Percentiles rank a stretch among this genome's conserved stretches.
Evolutionary conservation across 1,139 yeast genomes (phyloP).

Genomic region (Candida sp.): DNA sequence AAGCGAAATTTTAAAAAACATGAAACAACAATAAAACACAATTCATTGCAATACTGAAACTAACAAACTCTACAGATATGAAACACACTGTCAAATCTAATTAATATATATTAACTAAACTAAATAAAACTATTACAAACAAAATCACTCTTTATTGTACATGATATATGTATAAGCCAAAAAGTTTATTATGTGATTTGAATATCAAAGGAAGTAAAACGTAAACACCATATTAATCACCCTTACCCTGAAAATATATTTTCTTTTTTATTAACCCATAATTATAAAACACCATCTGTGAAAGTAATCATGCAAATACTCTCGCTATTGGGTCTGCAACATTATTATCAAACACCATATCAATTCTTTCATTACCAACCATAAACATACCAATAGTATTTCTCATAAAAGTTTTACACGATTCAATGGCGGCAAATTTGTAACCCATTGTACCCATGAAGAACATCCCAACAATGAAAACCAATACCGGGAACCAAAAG

Average conservation of each 20-base stretch:
- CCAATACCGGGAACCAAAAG: slow-evolving; percentile 80
- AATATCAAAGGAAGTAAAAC: slow-evolving; percentile 1
- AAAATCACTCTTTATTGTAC: background rate
- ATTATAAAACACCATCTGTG: slow-evolving; percentile 1
- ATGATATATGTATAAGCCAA: background rate
- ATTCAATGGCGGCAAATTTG: slow-evolving; percentile 35
- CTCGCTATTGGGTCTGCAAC: slow-evolving; percentile 4
- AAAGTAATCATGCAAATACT: background rate
- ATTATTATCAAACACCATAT: slow-evolving; percentile 42
- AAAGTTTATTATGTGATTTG: background rate
- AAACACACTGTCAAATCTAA: background rate
- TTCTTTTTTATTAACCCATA: background rate
- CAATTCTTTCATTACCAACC: slow-evolving; percentile 69
- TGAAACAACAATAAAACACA: no score
- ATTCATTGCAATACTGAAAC: no score
- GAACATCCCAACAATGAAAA: slow-evolving; percentile 50
- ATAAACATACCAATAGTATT: slow-evolving; percentile 56
- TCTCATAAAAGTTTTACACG: slow-evolving; percentile 46
- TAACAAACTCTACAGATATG: no score
- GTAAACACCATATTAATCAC: slow-evolving; percentile 2
- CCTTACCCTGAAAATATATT: background rate
- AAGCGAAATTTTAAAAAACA: no score
- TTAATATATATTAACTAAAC: background rate
- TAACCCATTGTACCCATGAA: slow-evolving; percentile 52
- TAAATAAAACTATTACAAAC: background rate